A percentile compares a stretch with the other conserved stretches of the same genome.
phyloP scores from a whole-genome alignment of 129 eudicot genomes.

The Arctium minus region DNA sequence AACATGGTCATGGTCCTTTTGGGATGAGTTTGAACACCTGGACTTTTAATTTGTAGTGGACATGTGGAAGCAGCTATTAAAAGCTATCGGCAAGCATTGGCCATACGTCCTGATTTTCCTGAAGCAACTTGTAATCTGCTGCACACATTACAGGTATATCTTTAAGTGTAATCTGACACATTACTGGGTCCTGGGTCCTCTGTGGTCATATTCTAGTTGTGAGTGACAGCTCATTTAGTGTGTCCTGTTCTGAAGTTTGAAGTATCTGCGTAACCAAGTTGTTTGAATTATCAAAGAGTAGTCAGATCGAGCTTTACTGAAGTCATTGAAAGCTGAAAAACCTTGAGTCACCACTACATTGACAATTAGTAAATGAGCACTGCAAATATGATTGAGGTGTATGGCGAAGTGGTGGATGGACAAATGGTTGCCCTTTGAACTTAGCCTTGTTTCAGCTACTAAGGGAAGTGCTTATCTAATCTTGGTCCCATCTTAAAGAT shows the following conservation, averaged over 20 bases:
- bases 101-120: constrained; percentile 81
- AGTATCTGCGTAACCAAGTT: background rate
- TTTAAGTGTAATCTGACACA: background rate
- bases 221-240: background rate
- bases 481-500: too few species aligned
- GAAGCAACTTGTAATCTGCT: constrained; percentile 97
- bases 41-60: constrained; percentile 46
- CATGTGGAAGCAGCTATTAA: constrained; percentile 87
- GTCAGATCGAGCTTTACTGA: too few species aligned
- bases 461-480: too few species aligned
- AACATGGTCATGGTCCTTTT: background rate
- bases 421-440: too few species aligned
- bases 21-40: background rate
- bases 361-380: too few species aligned
- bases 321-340: too few species aligned
- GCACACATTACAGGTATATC: constrained; percentile 83
- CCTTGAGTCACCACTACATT: too few species aligned
- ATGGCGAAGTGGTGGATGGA: too few species aligned
- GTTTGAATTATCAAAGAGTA: background rate
- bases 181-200: background rate
- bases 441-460: too few species aligned
- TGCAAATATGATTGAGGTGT: too few species aligned
- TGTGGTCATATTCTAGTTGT: background rate
- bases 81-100: constrained; percentile 85
- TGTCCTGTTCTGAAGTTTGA: too few species aligned